Evolutionary conservation across 768 basidiomycete species (phyloP).

Genomic region (Phlebiopsis gigantea): DNA sequence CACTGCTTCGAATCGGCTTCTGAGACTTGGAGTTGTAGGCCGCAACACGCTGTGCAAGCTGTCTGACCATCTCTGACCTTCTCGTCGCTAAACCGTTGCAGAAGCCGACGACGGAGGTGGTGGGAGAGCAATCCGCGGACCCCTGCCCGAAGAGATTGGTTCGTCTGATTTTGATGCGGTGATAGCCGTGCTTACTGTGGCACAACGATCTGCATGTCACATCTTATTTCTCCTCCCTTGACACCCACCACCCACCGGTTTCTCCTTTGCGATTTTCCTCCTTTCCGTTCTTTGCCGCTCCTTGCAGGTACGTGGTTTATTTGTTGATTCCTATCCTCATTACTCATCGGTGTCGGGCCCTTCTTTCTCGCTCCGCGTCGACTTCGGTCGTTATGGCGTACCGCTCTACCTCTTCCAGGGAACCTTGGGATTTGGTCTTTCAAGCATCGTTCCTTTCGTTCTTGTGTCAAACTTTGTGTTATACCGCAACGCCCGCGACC

Average conservation of each 20-base stretch:
- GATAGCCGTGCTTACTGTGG: not conserved
- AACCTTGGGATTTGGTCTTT: not conserved
- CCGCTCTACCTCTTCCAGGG: not conserved
- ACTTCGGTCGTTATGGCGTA: not conserved
- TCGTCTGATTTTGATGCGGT: not conserved
- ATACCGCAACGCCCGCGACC: not conserved
- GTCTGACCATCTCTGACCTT: not conserved
- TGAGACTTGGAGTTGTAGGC: constrained; percentile 3
- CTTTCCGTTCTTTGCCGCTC: not conserved
- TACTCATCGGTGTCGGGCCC: not conserved
- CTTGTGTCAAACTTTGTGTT: not conserved
- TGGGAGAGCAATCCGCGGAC: not conserved
- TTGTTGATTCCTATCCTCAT: not conserved
- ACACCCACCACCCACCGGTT: constrained; percentile 7
- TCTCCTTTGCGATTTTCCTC: constrained; percentile 4
- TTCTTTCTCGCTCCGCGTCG: not conserved
- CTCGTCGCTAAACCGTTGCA: not conserved
- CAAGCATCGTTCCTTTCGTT: not conserved
- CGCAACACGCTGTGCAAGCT: not conserved
- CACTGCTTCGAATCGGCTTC: constrained; percentile 4
- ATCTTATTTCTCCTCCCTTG: constrained; percentile 1
- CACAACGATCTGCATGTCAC: not conserved
- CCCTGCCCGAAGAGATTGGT: constrained; percentile 1
- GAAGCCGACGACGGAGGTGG: not conserved
- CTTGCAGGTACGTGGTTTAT: not conserved